Base-by-base conservation (phyloP, 2,329 filamentous ascomycete species). In the Neobulgaria alba region DNA sequence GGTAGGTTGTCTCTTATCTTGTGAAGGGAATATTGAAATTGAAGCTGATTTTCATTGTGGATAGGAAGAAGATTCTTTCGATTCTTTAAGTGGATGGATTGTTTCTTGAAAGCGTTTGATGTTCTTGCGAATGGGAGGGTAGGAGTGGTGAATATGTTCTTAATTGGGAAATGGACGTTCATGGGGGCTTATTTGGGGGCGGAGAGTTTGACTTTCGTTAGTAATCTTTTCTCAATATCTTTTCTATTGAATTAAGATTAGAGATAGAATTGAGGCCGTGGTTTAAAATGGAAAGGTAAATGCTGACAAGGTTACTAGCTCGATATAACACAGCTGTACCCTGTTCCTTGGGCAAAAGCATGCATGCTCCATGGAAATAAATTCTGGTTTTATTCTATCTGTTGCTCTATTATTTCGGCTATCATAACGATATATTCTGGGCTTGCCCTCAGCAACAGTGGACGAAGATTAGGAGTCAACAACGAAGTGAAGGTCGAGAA, bases 151-250 rank as follows among this genome's bases (percentile, higher is more conserved):
- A 18, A 71, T 63, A 45, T 60, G 62, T 63, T 84, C 2, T 73
- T 77, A 29, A 63, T 80, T 4, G 61, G 71, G 12, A 69, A 71
- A 36, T 73, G 70, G 61, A 72, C 71, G 5, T 77, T 77, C 52
- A 68, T 80, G 37, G 81, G 79, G 35, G 63, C 82, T 43, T 86
- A 85, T 57, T 72, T 82, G 41, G 62, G 83, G 16, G 65, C 85
- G 43, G 83, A 88, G 62, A 72, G 75, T 46, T 57, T 70, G 30
- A 82, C 77, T 0, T 69, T 84, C 35, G 65, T 77, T 45, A 68
- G 82, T 63, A 21, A 10, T 14, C n/a, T 36, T 19, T 34, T 29
- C n/a, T 34, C 29, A 10, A 15, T 17, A 39, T 34, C 29, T 32
- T 32, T 10, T 20, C 10, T 34, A 38, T 21, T 8, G 10, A 31